These are phyloP conservation scores for Lindgomyces ingoldianus DNA, from an alignment of 495 filamentous ascomycete species.

Conservation along the genomic window DNA sequence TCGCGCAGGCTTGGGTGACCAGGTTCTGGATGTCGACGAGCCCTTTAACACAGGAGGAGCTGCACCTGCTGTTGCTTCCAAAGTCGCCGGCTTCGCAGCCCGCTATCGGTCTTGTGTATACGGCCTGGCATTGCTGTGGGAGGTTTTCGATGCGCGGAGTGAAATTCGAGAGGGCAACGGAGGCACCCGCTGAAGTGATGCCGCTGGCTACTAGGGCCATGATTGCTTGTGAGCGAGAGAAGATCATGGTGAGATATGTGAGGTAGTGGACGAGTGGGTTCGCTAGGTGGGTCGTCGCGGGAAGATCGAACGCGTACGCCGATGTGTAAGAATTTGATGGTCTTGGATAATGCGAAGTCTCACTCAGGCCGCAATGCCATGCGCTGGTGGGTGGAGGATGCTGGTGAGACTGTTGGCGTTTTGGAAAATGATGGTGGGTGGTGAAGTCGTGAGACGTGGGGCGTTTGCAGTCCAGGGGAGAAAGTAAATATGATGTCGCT, in stretches of 20 bases:
- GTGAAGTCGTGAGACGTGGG: constrained; percentile 19
- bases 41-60: constrained; percentile 20
- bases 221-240: not conserved
- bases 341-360: not conserved
- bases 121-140: constrained; percentile 22
- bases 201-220: constrained; percentile 13
- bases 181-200: constrained; percentile 8
- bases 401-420: constrained; percentile 22
- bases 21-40: constrained; percentile 17
- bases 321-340: not conserved
- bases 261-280: not conserved
- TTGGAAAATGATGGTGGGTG: constrained; percentile 5
- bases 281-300: not conserved
- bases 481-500: not conserved
- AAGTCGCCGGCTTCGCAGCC: constrained; percentile 32
- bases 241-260: constrained; percentile 15
- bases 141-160: constrained; percentile 30
- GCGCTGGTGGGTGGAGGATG: not conserved
- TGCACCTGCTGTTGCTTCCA: constrained; percentile 9
- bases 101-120: constrained; percentile 22
- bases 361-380: not conserved
- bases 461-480: not conserved
- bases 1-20: constrained; percentile 8
- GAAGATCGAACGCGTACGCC: not conserved
- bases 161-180: constrained; percentile 34